phyloP scores from a whole-genome alignment of 345 rosid species.

The Melastoma malabathricum region DNA sequence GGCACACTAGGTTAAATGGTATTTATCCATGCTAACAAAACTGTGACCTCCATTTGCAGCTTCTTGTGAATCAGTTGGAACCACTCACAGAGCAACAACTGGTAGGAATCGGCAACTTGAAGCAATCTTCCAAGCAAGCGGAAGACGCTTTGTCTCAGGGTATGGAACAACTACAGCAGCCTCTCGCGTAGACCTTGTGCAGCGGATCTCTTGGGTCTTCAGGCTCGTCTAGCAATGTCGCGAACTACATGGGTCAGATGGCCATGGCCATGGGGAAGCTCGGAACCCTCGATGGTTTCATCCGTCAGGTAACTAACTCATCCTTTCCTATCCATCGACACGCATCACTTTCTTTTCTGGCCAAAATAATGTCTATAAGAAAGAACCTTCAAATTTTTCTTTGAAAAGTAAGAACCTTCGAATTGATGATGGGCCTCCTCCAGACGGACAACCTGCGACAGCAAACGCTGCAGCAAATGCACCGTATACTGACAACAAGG shows the following conservation, averaged over 20 bases:
- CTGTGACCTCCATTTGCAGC: slow-evolving; percentile 25
- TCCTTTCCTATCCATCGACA: not conserved
- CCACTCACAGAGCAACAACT: slow-evolving; percentile 93
- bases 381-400: no score
- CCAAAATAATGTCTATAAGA: no score
- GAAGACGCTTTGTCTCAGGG: slow-evolving; percentile 99
- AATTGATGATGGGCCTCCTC: not conserved
- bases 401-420: no score
- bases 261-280: slow-evolving; percentile 99
- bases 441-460: slow-evolving; percentile 97
- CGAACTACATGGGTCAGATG: slow-evolving; percentile 99
- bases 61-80: slow-evolving; percentile 79
- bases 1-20: no score
- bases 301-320: slow-evolving; percentile 59
- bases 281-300: slow-evolving; percentile 94
- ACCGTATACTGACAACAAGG: slow-evolving; percentile 67
- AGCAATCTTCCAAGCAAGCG: slow-evolving; percentile 96
- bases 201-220: slow-evolving; percentile 79
- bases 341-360: not conserved
- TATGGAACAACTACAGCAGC: slow-evolving; percentile 96
- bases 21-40: no score
- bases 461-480: slow-evolving; percentile 91
- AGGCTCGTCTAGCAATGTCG: slow-evolving; percentile 76
- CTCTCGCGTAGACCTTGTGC: slow-evolving; percentile 79
- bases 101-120: slow-evolving; percentile 59